Evolutionary conservation across 2,329 filamentous ascomycete species (phyloP).

Genomic region (Paracoccidioides lutzii): DNA sequence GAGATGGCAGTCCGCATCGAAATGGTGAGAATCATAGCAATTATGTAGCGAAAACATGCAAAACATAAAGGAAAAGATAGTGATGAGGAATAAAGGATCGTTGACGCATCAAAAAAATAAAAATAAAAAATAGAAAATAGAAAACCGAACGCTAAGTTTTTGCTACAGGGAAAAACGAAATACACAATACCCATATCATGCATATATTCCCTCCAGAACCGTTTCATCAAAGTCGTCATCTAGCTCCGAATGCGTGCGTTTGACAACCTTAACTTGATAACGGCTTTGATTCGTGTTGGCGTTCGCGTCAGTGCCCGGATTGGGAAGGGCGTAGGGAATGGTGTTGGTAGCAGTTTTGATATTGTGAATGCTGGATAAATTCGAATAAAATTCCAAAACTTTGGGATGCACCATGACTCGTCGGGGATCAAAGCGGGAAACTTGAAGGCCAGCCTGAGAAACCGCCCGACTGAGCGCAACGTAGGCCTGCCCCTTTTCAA

Average conservation of each 20-base stretch:
- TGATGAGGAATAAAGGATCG: neutral
- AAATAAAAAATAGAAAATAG: neutral
- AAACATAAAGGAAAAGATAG: neutral
- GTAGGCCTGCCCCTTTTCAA: conserved; percentile 96
- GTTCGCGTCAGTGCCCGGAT: neutral
- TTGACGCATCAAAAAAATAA: no score
- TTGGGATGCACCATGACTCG: conserved; percentile 92
- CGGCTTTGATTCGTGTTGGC: neutral
- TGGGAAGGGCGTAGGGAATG: neutral
- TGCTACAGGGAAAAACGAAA: neutral
- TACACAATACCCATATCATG: neutral
- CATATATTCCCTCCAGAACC: neutral
- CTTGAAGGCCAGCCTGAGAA: conserved; percentile 72
- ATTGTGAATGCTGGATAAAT: conserved; percentile 61
- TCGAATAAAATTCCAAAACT: conserved; percentile 74
- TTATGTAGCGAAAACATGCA: neutral
- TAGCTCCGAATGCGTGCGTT: neutral
- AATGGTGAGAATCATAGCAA: neutral
- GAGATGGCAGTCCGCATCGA: neutral
- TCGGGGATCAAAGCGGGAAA: conserved; percentile 71
- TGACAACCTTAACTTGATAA: neutral
- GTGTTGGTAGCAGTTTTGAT: conserved; percentile 8
- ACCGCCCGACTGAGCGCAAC: conserved; percentile 91
- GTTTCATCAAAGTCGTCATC: neutral
- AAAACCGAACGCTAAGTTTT: neutral